phyloP scores from a whole-genome alignment of 2,329 filamentous ascomycete genomes.

The Alternaria triticina region DNA sequence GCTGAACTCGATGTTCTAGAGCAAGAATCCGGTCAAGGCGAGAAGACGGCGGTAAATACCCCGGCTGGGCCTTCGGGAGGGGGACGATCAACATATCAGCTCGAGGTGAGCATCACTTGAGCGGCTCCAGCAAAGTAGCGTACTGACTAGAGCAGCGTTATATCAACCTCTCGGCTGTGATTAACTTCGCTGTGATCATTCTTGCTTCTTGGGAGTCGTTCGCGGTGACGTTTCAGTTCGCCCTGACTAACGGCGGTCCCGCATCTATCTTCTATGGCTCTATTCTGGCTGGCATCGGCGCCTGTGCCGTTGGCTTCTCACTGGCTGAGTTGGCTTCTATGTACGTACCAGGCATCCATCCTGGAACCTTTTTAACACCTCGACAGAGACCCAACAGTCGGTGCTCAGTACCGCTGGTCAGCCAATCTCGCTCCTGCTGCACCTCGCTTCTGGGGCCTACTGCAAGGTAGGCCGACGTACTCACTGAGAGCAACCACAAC shows the following conservation, averaged over 20 bases:
- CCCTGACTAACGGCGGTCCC: constrained; percentile 38
- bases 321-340: constrained; percentile 41
- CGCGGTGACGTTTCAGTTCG: constrained; percentile 35
- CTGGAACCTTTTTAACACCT: not conserved
- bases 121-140: not conserved
- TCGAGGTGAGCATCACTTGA: constrained; percentile 16
- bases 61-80: not conserved
- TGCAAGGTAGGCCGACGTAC: constrained; percentile 29
- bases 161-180: constrained; percentile 32
- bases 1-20: constrained; percentile 20
- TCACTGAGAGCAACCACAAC: constrained; percentile 8
- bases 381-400: constrained; percentile 39
- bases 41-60: constrained; percentile 7
- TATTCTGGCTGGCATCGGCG: constrained; percentile 33
- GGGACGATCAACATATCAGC: constrained; percentile 3
- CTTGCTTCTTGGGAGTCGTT: constrained; percentile 35
- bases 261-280: constrained; percentile 39
- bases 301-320: constrained; percentile 41
- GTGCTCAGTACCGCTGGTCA: constrained; percentile 44
- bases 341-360: constrained; percentile 13
- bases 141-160: constrained; percentile 23
- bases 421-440: constrained; percentile 33
- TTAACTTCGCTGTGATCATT: constrained; percentile 35
- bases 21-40: constrained; percentile 13
- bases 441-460: constrained; percentile 34